Percentiles rank a stretch among this genome's conserved stretches.
Evolutionary conservation across 768 basidiomycete species (phyloP).

Genomic region (Obba rivulosa): DNA sequence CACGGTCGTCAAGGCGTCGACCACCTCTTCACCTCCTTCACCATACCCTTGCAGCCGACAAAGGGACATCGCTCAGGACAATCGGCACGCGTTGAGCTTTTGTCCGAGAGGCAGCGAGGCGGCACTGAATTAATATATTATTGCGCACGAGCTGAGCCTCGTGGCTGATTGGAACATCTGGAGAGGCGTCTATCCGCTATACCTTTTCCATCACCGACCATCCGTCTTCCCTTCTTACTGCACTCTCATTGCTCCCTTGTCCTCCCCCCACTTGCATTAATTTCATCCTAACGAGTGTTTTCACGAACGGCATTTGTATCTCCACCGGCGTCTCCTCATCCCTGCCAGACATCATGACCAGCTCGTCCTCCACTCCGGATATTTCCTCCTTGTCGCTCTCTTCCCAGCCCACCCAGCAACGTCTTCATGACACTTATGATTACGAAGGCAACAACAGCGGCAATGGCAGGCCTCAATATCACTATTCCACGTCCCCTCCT

Average conservation of each 20-base stretch:
- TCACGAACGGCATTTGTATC: constrained; percentile 17
- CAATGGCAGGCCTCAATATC: constrained; percentile 56
- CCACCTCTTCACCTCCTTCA: too few relatives aligned
- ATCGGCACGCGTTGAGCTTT: too few relatives aligned
- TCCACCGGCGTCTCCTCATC: constrained; percentile 5
- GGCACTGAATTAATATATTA: constrained; percentile 1
- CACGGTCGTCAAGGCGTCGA: too few relatives aligned
- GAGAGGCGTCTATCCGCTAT: constrained; percentile 12
- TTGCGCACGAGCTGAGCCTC: constrained; percentile 5
- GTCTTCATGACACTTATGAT: constrained; percentile 83
- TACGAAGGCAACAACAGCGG: constrained; percentile 56
- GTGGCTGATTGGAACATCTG: constrained; percentile 7
- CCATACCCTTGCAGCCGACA: too few relatives aligned
- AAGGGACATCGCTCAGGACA: too few relatives aligned
- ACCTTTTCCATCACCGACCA: constrained; percentile 26
- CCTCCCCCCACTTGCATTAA: constrained; percentile 3
- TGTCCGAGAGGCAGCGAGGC: background rate
- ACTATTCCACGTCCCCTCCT: constrained; percentile 62
- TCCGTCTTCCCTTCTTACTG: constrained; percentile 19
- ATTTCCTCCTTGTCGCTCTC: constrained; percentile 72
- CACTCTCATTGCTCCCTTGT: constrained; percentile 15
- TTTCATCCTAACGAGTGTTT: constrained; percentile 19
- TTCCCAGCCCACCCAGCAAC: constrained; percentile 59
- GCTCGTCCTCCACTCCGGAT: constrained; percentile 65
- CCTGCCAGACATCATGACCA: constrained; percentile 57